Conservation (phyloP, 78 protist genomes). For the Dictyostelium citrinum region DNA sequence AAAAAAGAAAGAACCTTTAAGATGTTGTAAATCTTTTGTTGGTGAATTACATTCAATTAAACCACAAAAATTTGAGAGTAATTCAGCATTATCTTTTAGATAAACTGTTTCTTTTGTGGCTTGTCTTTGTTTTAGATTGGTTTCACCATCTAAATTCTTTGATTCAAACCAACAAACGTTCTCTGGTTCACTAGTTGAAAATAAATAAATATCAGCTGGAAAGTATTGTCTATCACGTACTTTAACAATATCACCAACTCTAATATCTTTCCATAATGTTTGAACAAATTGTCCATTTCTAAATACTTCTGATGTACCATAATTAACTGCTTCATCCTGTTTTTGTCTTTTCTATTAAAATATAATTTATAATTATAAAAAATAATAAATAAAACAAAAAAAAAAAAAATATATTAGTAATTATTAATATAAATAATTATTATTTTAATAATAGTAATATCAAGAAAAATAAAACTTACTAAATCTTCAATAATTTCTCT, state of each 20-base stretch:
- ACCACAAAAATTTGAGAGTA: background rate
- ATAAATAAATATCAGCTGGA: slow-evolving; percentile 79
- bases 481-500: slow-evolving; percentile 90
- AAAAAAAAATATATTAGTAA: background rate
- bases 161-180: slow-evolving; percentile 88
- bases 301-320: slow-evolving; percentile 20
- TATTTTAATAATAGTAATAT: no score
- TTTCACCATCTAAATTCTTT: slow-evolving; percentile 88
- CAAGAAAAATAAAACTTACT: slow-evolving; percentile 21
- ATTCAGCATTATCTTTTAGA: slow-evolving; percentile 10
- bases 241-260: slow-evolving; percentile 84
- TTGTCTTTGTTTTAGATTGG: slow-evolving; percentile 44
- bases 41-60: slow-evolving; percentile 72
- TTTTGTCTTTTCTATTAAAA: slow-evolving; percentile 57
- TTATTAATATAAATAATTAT: background rate
- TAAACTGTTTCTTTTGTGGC: slow-evolving; percentile 65
- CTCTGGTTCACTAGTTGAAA: slow-evolving; percentile 23
- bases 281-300: background rate
- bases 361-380: background rate
- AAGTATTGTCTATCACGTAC: slow-evolving; percentile 63
- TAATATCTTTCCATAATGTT: slow-evolving; percentile 50
- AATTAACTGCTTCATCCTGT: slow-evolving; percentile 72
- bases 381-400: background rate
- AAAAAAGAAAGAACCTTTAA: slow-evolving; percentile 35
- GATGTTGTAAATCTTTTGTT: slow-evolving; percentile 47